phyloP scores from a whole-genome alignment of 2,329 filamentous ascomycete genomes.

The Pseudopyricularia javanii region DNA sequence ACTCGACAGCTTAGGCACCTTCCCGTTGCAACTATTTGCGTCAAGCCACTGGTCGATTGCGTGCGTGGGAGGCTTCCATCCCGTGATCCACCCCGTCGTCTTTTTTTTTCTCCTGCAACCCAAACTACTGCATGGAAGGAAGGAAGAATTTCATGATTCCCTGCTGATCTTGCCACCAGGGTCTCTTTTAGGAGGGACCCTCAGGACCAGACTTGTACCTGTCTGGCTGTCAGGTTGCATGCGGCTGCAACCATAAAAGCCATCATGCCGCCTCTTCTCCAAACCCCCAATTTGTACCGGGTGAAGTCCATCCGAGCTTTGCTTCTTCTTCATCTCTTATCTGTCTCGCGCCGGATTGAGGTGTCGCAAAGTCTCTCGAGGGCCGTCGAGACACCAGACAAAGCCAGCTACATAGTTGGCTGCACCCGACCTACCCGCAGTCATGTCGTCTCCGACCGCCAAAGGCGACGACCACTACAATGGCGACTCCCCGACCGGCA shows the following conservation, averaged over 20 bases:
- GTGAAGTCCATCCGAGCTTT: not conserved
- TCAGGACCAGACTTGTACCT: no score
- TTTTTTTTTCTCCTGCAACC: not conserved
- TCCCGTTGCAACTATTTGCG: slow-evolving; percentile 1
- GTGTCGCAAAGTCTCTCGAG: no score
- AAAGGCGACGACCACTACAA: not conserved
- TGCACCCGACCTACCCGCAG: not conserved
- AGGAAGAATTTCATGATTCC: not conserved
- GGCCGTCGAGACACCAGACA: not conserved
- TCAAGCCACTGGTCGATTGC: not conserved
- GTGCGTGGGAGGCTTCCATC: not conserved
- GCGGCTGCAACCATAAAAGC: no score
- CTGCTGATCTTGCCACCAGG: not conserved
- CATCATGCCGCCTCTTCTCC: no score
- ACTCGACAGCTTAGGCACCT: not conserved
- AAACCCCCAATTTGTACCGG: no score
- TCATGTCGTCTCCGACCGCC: not conserved
- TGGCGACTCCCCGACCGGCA: not conserved
- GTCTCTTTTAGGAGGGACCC: no score
- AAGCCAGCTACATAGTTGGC: not conserved
- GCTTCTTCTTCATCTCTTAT: not conserved
- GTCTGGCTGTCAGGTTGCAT: no score
- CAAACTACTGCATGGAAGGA: not conserved
- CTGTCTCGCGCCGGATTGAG: not conserved
- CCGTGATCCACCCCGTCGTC: not conserved